These are phyloP conservation scores for Pyracantha coccinea DNA, from an alignment of 331 rosid species.

Conservation along the genomic window DNA sequence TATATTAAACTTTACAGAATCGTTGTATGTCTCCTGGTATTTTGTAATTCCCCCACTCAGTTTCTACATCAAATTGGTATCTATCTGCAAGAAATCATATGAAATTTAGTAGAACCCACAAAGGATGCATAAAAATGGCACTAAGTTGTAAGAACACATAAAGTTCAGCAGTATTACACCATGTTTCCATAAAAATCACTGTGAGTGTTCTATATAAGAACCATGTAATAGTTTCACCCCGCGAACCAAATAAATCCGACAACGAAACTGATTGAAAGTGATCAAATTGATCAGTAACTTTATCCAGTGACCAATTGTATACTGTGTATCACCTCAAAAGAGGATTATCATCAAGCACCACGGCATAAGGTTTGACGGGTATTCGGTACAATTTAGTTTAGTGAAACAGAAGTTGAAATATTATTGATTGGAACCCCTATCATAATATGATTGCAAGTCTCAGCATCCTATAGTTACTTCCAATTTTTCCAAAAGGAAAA, in stretches of 20 bases:
- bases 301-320: background rate
- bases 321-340: background rate
- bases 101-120: slow-evolving; percentile 7
- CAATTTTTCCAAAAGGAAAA: background rate
- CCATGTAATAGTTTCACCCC: background rate
- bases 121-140: background rate
- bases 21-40: slow-evolving; percentile 9
- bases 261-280: background rate
- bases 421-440: background rate
- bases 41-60: slow-evolving; percentile 2
- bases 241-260: background rate
- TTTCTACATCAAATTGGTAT: slow-evolving; percentile 13
- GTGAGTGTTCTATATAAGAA: background rate
- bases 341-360: background rate
- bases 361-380: background rate
- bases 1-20: slow-evolving; percentile 9
- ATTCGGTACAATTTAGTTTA: background rate
- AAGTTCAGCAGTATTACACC: background rate
- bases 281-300: background rate
- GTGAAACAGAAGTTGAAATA: background rate
- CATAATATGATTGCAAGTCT: background rate
- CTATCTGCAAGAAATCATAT: slow-evolving; percentile 17
- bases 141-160: background rate
- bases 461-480: background rate
- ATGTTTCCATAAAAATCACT: background rate